Evolutionary conservation across 768 basidiomycete species (phyloP).

Genomic region (Lentinula detonsa): DNA sequence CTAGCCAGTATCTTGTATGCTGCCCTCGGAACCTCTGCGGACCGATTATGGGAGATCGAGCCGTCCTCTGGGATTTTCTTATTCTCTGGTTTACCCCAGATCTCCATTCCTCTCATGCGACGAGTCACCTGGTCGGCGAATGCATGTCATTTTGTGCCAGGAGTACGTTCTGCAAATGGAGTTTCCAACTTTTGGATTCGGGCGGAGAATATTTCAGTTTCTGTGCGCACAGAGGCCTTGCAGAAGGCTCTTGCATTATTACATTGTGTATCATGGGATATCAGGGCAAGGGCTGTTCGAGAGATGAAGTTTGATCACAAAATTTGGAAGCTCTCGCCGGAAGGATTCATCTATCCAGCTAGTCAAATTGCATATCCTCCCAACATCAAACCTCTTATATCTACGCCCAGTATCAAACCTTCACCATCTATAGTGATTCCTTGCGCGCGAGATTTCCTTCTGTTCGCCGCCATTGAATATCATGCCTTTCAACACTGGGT

Average conservation of each 20-base stretch:
- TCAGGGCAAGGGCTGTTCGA: not conserved
- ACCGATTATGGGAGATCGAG: conserved; percentile 21
- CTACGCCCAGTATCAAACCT: not conserved
- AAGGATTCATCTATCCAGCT: conserved; percentile 7
- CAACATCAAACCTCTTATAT: not conserved
- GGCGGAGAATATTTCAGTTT: conserved; percentile 13
- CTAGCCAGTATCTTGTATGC: conserved; percentile 22
- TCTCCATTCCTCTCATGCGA: conserved; percentile 19
- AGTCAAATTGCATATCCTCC: not conserved
- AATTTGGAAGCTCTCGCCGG: conserved; percentile 11
- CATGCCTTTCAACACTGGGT: conserved; percentile 18
- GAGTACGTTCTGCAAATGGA: conserved; percentile 16
- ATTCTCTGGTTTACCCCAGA: conserved; percentile 15
- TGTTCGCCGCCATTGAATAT: conserved; percentile 18
- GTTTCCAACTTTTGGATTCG: conserved; percentile 20
- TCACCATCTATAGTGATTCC: conserved; percentile 6
- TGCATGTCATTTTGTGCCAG: conserved; percentile 20
- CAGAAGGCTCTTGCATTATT: conserved; percentile 7
- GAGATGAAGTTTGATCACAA: not conserved
- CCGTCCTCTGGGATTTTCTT: conserved; percentile 18
- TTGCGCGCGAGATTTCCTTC: conserved; percentile 17
- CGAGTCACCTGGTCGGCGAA: conserved; percentile 16
- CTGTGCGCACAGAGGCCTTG: conserved; percentile 14
- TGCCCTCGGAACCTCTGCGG: conserved; percentile 17
- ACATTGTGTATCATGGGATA: conserved; percentile 1